Conservation (phyloP, 2,329 filamentous ascomycete genomes). For the Colletotrichum graminicola region DNA sequence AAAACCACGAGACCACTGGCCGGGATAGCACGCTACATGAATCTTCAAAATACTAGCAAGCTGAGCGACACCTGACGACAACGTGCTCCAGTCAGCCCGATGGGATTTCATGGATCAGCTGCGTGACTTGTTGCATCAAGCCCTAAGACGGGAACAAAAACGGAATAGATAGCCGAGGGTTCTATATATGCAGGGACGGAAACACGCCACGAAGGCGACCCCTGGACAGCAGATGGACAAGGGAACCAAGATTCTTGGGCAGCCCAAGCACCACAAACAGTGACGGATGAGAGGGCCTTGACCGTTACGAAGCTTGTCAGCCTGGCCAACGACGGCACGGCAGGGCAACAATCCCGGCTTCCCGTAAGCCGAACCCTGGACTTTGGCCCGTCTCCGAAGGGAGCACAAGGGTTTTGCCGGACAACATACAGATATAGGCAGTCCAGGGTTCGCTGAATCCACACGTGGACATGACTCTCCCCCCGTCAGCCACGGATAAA, state of each 20-base stretch:
- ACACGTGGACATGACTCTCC: conserved; percentile 1
- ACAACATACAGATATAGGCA: not conserved
- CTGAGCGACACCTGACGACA: not conserved
- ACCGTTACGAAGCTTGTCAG: conserved; percentile 14
- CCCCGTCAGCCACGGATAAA: not conserved
- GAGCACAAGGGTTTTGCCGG: not conserved
- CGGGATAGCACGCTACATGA: not conserved
- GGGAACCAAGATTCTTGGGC: not conserved
- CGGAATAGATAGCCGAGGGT: conserved; percentile 19
- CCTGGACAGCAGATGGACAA: conserved; percentile 5
- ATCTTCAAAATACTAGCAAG: not conserved
- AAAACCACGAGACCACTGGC: not conserved
- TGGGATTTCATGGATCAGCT: not conserved
- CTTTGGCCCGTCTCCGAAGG: not conserved
- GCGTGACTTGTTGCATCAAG: not conserved
- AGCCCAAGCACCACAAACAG: conserved; percentile 3
- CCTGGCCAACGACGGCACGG: not conserved
- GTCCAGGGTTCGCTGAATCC: not conserved
- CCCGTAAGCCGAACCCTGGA: not conserved
- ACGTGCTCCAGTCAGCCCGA: not conserved
- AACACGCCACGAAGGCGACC: conserved; percentile 19
- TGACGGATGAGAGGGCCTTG: not conserved
- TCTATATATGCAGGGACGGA: conserved; percentile 8
- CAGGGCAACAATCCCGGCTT: not conserved
- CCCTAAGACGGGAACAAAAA: not conserved